Conservation (phyloP, 164 flowering plant species). For the Buxus sempervirens region DNA sequence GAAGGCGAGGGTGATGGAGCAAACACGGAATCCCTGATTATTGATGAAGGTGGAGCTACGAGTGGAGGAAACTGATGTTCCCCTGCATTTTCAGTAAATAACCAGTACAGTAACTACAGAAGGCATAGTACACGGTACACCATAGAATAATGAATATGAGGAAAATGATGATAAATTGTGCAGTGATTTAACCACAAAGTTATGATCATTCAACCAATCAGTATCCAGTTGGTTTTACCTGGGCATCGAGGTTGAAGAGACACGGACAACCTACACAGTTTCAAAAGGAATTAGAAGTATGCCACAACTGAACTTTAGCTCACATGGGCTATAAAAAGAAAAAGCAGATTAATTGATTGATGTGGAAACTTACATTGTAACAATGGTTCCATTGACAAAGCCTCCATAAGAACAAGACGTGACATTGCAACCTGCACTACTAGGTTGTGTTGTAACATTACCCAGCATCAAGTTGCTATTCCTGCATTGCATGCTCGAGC, state of each 20-base stretch:
- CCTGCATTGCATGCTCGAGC: constrained; percentile 78
- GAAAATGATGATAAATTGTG: too few relatives aligned
- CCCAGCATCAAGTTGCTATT: constrained; percentile 68
- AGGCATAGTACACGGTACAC: too few relatives aligned
- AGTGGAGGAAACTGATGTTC: neutral
- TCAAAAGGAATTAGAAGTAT: constrained; percentile 7
- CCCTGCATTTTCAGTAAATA: constrained; percentile 36
- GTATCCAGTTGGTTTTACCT: constrained; percentile 30
- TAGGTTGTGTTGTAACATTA: constrained; percentile 45
- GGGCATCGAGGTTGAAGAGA: constrained; percentile 78
- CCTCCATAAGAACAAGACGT: constrained; percentile 64
- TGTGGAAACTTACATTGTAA: constrained; percentile 34
- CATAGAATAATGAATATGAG: too few relatives aligned
- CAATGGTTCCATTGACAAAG: constrained; percentile 52
- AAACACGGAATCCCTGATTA: neutral
- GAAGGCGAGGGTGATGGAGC: neutral
- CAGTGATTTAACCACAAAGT: too few relatives aligned
- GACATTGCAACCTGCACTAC: constrained; percentile 66
- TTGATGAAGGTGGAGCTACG: neutral
- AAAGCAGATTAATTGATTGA: neutral
- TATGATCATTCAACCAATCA: neutral
- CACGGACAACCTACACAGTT: constrained; percentile 44
- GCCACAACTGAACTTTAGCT: neutral
- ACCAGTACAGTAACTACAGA: neutral
- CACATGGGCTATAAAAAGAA: neutral